A percentile compares a stretch with the other conserved stretches of the same genome.
Conservation (phyloP, 768 basidiomycete genomes). For the Dentipellis sp. region DNA sequence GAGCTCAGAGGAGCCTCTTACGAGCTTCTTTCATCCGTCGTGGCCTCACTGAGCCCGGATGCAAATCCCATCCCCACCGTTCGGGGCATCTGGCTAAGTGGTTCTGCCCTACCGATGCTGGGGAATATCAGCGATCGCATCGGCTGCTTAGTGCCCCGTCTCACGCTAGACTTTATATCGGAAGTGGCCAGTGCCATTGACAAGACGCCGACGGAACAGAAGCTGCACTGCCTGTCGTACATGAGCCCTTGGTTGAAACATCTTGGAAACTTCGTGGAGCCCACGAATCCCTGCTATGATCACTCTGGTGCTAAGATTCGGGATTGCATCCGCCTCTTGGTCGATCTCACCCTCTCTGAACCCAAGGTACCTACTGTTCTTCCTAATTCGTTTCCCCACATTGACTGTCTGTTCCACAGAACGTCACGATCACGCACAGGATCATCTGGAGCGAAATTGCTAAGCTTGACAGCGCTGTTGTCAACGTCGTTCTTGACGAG, state of each 20-base stretch:
- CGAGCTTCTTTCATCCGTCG: constrained; percentile 70
- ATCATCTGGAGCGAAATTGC: constrained; percentile 73
- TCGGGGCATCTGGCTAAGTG: constrained; percentile 64
- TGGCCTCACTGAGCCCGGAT: constrained; percentile 69
- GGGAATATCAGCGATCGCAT: constrained; percentile 61
- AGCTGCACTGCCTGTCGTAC: constrained; percentile 70
- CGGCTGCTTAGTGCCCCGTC: constrained; percentile 64
- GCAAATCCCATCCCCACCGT: constrained; percentile 60
- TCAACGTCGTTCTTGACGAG: constrained; percentile 74
- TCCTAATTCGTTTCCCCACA: background rate
- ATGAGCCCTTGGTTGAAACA: constrained; percentile 88
- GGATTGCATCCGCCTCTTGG: constrained; percentile 71
- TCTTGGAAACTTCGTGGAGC: constrained; percentile 59
- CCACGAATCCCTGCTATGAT: constrained; percentile 58
- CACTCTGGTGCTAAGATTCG: constrained; percentile 66
- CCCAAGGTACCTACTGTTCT: constrained; percentile 42
- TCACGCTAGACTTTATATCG: constrained; percentile 84
- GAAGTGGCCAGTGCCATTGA: constrained; percentile 68
- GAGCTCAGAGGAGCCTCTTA: constrained; percentile 73
- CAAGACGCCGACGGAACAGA: constrained; percentile 38
- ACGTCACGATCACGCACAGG: constrained; percentile 57
- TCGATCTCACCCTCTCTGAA: constrained; percentile 65
- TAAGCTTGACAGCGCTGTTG: constrained; percentile 53
- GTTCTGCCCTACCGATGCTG: constrained; percentile 39
- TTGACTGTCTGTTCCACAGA: constrained; percentile 25